These are phyloP conservation scores for Kokia cookei DNA, from an alignment of 441 rosid species.

Conservation along the genomic window DNA sequence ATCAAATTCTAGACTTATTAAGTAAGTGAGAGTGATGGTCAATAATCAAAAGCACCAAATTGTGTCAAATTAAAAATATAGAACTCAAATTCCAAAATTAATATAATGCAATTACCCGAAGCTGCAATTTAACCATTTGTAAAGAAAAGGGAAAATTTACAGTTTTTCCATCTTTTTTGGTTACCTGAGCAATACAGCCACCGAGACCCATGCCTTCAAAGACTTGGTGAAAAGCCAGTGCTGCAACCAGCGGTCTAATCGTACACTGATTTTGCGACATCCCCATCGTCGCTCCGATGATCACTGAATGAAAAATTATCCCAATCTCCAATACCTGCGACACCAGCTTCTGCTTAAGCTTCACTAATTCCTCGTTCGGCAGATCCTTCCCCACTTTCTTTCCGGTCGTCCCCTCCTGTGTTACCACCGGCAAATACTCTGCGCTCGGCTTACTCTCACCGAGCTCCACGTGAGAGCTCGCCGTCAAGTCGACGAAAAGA, in stretches of 20 bases:
- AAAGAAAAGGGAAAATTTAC: not conserved
- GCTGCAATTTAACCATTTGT: not conserved
- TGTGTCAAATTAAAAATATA: no score
- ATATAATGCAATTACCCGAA: not conserved
- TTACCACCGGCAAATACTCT: slow-evolving; percentile 40
- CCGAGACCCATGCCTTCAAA: slow-evolving; percentile 96
- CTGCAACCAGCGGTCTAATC: slow-evolving; percentile 75
- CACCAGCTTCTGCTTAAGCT: slow-evolving; percentile 71
- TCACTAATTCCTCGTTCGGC: slow-evolving; percentile 37
- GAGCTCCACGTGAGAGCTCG: slow-evolving; percentile 69
- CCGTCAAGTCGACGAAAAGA: slow-evolving; percentile 74
- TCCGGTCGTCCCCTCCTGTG: slow-evolving; percentile 23
- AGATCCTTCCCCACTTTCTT: slow-evolving; percentile 23
- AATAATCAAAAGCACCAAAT: no score
- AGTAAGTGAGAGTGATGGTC: no score
- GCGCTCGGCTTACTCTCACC: slow-evolving; percentile 17
- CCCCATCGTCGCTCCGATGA: slow-evolving; percentile 87
- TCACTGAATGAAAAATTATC: slow-evolving; percentile 84
- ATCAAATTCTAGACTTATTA: no score
- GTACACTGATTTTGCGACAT: slow-evolving; percentile 89
- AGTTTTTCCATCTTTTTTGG: not conserved
- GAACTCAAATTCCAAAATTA: no score
- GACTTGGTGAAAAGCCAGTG: slow-evolving; percentile 85
- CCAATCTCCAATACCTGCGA: slow-evolving; percentile 94
- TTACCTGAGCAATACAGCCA: slow-evolving; percentile 95